phyloP scores from a whole-genome alignment of 2,329 filamentous ascomycete species.

The Periconia macrospinosa region DNA sequence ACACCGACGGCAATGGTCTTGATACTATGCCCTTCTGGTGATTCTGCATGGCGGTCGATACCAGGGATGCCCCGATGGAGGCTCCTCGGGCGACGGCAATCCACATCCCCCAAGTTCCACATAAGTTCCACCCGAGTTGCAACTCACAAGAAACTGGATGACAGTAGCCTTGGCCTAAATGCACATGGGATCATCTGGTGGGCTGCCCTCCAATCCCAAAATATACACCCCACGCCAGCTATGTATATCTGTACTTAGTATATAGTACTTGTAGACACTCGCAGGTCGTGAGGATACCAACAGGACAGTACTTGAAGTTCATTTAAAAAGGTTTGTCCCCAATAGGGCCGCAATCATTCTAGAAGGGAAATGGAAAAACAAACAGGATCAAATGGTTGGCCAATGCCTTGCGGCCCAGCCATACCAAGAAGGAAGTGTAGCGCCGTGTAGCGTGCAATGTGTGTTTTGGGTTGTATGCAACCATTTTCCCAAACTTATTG shows the following conservation, averaged over 20 bases:
- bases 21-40: no score
- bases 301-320: not conserved
- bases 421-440: not conserved
- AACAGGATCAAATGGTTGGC: not conserved
- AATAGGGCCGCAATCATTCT: not conserved
- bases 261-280: no score
- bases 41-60: no score
- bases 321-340: not conserved
- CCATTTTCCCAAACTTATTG: not conserved
- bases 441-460: not conserved
- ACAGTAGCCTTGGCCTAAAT: not conserved
- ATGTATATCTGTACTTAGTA: no score
- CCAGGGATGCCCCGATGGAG: not conserved
- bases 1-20: conserved; percentile 14
- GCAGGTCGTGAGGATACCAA: no score
- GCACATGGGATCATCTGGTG: not conserved
- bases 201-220: no score
- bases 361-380: not conserved
- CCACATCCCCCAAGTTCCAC: not conserved
- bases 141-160: not conserved
- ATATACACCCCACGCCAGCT: no score
- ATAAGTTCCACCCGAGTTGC: not conserved
- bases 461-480: not conserved
- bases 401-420: not conserved
- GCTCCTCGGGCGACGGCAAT: not conserved